phyloP scores from a whole-genome alignment of 345 rosid species.

The Sisymbrium altissimum region DNA sequence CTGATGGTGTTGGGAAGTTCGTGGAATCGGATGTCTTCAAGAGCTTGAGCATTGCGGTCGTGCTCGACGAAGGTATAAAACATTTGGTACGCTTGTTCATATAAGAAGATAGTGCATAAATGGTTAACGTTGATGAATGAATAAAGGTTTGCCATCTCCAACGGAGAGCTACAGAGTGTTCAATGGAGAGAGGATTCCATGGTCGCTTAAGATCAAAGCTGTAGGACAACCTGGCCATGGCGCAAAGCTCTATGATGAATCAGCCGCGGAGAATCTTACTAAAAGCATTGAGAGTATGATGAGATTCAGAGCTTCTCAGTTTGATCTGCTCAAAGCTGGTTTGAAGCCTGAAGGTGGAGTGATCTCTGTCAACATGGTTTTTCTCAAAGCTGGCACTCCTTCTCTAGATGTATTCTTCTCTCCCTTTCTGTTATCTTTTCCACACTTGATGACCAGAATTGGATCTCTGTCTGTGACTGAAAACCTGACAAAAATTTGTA shows the following conservation, averaged over 20 bases:
- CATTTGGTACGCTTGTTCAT: background rate
- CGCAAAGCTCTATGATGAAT: constrained; percentile 73
- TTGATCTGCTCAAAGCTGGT: constrained; percentile 71
- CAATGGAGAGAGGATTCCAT: constrained; percentile 66
- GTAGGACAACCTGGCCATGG: constrained; percentile 87
- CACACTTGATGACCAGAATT: background rate
- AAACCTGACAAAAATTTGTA: background rate
- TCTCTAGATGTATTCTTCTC: constrained; percentile 55
- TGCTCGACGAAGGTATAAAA: constrained; percentile 48
- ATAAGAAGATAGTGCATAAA: background rate
- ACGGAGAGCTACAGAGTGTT: constrained; percentile 56
- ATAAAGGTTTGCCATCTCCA: constrained; percentile 64
- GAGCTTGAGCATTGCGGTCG: constrained; percentile 59
- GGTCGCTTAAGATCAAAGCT: constrained; percentile 80
- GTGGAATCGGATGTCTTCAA: constrained; percentile 55
- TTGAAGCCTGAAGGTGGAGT: constrained; percentile 73
- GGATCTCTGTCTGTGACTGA: background rate
- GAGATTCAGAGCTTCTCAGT: constrained; percentile 83
- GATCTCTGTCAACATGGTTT: constrained; percentile 72
- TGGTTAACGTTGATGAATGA: background rate
- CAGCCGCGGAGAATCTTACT: constrained; percentile 76
- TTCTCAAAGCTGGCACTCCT: constrained; percentile 81
- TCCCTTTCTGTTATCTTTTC: background rate
- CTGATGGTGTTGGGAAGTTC: constrained; percentile 65
- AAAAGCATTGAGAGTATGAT: constrained; percentile 71